Evolutionary conservation across 2,329 filamentous ascomycete species (phyloP).

Genomic region (Apiospora malaysiana): DNA sequence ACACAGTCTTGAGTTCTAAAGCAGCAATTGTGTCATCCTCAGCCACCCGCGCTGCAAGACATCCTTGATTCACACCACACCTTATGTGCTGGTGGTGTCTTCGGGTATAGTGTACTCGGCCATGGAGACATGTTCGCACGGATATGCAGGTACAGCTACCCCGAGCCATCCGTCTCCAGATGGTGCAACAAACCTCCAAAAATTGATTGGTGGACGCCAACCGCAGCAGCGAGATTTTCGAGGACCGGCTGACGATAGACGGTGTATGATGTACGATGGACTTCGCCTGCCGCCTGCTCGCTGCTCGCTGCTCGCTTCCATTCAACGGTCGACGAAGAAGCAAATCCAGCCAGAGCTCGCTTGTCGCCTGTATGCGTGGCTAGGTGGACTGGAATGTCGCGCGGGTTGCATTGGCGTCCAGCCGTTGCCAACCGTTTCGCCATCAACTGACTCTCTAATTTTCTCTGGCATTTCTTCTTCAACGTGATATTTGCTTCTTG

Average conservation of each 20-base stretch:
- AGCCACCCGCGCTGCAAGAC: slow-evolving; percentile 23
- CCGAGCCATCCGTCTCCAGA: slow-evolving; percentile 15
- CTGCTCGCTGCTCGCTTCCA: slow-evolving; percentile 7
- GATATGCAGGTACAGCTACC: slow-evolving; percentile 17
- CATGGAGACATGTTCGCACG: background rate
- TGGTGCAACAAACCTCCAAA: background rate
- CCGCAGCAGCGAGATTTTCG: background rate
- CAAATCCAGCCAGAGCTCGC: background rate
- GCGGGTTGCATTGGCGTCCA: background rate
- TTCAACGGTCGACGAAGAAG: slow-evolving; percentile 14
- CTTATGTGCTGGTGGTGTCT: background rate
- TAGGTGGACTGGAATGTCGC: background rate
- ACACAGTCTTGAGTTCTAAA: slow-evolving; percentile 5
- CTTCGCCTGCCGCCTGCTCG: too few species aligned
- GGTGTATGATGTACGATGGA: background rate
- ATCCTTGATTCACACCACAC: slow-evolving; percentile 20
- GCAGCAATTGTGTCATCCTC: slow-evolving; percentile 20
- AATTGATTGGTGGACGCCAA: background rate
- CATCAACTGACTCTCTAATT: background rate
- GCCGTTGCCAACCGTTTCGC: slow-evolving; percentile 10
- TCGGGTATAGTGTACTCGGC: slow-evolving; percentile 13
- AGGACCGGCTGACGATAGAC: background rate
- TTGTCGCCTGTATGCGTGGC: background rate
- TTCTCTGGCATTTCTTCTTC: background rate
- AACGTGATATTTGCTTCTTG: slow-evolving; percentile 5